Base-by-base conservation (phyloP, 2,329 filamentous ascomycete species). In the Penicillium sp. region DNA sequence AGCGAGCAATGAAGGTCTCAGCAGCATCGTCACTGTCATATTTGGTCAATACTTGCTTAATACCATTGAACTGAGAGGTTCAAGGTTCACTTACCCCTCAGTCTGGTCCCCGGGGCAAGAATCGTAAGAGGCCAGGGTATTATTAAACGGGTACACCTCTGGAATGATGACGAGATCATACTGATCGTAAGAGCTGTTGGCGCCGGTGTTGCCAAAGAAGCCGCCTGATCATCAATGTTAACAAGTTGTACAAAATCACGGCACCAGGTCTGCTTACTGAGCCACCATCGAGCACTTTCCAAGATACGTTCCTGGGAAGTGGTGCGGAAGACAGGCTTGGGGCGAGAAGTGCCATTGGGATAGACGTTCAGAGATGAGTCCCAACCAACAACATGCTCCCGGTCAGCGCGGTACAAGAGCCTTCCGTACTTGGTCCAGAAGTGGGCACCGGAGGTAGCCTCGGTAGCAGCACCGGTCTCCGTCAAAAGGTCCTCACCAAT, bases 391-490 rank as follows among this genome's bases (percentile, higher is more conserved):
- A 79, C 76, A 45, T 53, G 51, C 6, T 72, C 77, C 4, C 65
- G 56, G 7, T 69, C 67, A 1, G 79, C 75, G 47, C 78, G 75
- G 61, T 75, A 81, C 27, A 82, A 61, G 4, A 73, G 73, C 24
- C 79, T 69, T 4, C 80, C 80, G 52, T 81, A 81, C 33, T 71
- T 69, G 56, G 76, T 75, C 78, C 78, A 81, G 60, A 80, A 81
- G 10, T 68, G 63, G 5, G 77, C 74, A 8, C 79, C 79, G 8
- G 73, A 63, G 9, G 64, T 58, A 49, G 79, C 78, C 55, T 80
- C 77, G 2, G 78, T 78, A 1, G 65, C 59, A 9, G 78, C 78
- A 25, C 79, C 78, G 6, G 72, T 61, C 35, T 72, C 74, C n/a
- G 77, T 77, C 6, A 81, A 66, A 15, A 71, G 69, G 18, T 73